Percentiles rank a stretch among this genome's conserved stretches.
Conservation (phyloP, 2,329 filamentous ascomycete species). For the Stagonosporopsis chrysanthemi region DNA sequence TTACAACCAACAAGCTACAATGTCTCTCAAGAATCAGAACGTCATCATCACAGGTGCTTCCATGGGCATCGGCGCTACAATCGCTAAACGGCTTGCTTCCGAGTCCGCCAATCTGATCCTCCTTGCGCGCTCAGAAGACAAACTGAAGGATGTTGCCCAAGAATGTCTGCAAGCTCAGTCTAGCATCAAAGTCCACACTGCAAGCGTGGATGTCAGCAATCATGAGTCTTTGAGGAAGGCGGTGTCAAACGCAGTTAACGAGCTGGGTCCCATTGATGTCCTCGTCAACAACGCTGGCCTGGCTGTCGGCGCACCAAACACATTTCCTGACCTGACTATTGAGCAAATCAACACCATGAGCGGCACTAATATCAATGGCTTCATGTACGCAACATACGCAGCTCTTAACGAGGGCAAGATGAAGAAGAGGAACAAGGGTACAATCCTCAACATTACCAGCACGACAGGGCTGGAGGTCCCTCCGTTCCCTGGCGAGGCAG, state of each 20-base stretch:
- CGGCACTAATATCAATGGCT: slow-evolving; percentile 58
- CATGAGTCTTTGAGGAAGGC: slow-evolving; percentile 39
- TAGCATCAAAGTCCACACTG: slow-evolving; percentile 34
- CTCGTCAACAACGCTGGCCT: slow-evolving; percentile 60
- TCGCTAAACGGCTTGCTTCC: slow-evolving; percentile 51
- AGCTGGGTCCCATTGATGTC: slow-evolving; percentile 53
- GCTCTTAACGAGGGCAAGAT: slow-evolving; percentile 55
- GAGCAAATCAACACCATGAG: slow-evolving; percentile 56
- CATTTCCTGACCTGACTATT: slow-evolving; percentile 54
- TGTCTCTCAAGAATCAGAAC: slow-evolving; percentile 38
- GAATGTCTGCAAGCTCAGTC: slow-evolving; percentile 21
- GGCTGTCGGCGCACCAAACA: slow-evolving; percentile 55
- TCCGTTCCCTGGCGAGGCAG: slow-evolving; percentile 58
- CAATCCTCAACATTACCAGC: slow-evolving; percentile 59
- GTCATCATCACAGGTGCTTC: slow-evolving; percentile 51
- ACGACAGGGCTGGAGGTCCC: slow-evolving; percentile 58
- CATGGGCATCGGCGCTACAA: slow-evolving; percentile 58
- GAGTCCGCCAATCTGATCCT: slow-evolving; percentile 55
- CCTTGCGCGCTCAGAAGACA: slow-evolving; percentile 49
- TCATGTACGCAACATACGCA: slow-evolving; percentile 56
- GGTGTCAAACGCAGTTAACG: slow-evolving; percentile 28
- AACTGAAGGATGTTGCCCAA: slow-evolving; percentile 31
- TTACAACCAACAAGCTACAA: slow-evolving; percentile 8
- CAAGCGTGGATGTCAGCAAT: slow-evolving; percentile 47
- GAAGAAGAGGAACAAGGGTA: slow-evolving; percentile 51